Percentiles rank a stretch among this genome's conserved stretches.
Evolutionary conservation across 2,329 filamentous ascomycete genomes (phyloP).

Genomic region (Penicillium sp.): DNA sequence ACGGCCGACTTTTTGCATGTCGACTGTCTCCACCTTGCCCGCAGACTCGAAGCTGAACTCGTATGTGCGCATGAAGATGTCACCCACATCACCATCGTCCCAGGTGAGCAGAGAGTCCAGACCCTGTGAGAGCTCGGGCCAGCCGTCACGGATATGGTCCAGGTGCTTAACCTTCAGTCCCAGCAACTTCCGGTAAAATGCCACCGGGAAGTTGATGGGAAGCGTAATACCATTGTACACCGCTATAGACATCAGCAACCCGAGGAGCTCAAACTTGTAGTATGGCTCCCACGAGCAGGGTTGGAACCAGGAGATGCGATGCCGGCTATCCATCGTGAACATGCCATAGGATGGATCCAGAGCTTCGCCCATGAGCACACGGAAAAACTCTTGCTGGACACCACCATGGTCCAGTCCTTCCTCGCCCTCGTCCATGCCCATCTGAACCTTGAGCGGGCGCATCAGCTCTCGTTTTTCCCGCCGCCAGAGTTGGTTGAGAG

Average conservation of each 20-base stretch:
- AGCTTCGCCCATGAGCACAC: conserved; percentile 76
- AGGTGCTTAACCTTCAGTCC: conserved; percentile 68
- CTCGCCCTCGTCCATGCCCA: conserved; percentile 80
- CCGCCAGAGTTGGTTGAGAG: conserved; percentile 87
- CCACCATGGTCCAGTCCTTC: conserved; percentile 92
- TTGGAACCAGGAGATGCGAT: conserved; percentile 84
- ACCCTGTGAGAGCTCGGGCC: conserved; percentile 77
- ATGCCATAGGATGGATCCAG: conserved; percentile 73
- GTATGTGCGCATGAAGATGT: conserved; percentile 81
- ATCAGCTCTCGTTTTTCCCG: conserved; percentile 79
- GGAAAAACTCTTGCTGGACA: conserved; percentile 95
- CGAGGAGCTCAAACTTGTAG: conserved; percentile 89
- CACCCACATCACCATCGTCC: conserved; percentile 77
- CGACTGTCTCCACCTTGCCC: conserved; percentile 55
- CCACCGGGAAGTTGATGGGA: conserved; percentile 83
- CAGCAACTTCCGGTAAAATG: conserved; percentile 79
- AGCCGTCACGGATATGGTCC: conserved; percentile 80
- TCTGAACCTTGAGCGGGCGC: conserved; percentile 82
- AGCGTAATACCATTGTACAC: conserved; percentile 92
- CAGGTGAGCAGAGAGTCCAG: conserved; percentile 74
- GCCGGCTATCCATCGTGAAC: conserved; percentile 77
- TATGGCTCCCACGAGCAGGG: conserved; percentile 78
- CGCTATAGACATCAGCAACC: conserved; percentile 83
- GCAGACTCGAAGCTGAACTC: conserved; percentile 73
- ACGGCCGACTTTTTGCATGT: conserved; percentile 52